Base-by-base conservation (phyloP, 2,329 filamentous ascomycete species). In the Sarocladium kiliense region DNA sequence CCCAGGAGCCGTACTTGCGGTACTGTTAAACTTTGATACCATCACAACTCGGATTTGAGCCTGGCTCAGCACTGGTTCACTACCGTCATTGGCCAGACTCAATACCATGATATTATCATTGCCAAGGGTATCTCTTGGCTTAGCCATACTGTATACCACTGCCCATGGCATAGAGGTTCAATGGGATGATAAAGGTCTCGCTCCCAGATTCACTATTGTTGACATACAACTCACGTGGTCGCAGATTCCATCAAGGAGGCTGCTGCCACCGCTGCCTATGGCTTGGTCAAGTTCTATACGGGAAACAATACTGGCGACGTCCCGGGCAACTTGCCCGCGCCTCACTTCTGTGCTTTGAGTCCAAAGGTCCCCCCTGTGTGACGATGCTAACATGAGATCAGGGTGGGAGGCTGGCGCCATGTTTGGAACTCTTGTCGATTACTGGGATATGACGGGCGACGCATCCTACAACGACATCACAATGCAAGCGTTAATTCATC, bases 351-450 rank as follows among this genome's bases (percentile, higher is more conserved):
- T 72, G 70, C 26, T 9, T 41, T 19, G 7, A 75, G 70, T 70
- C 7, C 11, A 5, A 10, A 10, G 7, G 36, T 39, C n/a, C 26
- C 30, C 18, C 7, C 3, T 18, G 26, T 3, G 10, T 30, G n/a
- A 25, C 21, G 5, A 4, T 49, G 14, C 23, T 49, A 49, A 49
- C 14, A 5, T 12, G 23, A 3, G 16, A 49, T 10, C 44, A 73
- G 71, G 77, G 87, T 91, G 87, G 87, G 86, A 89, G 68, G 83
- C 84, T 0, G 84, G 85, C 19, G 82, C 84, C 54, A 79, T 91
- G 77, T 88, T 90, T 63, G 84, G 86, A 53, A 81, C 84, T 1
- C 66, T 90, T 60, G 71, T 91, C 54, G 85, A 90, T 67, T 91
- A 91, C 69, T 89, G 84, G 84, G 79, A 80, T 60, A 77, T 84